These are phyloP conservation scores for Plasmodium cynomolgi DNA, from an alignment of 169 alveolate species.

Conservation along the genomic window DNA sequence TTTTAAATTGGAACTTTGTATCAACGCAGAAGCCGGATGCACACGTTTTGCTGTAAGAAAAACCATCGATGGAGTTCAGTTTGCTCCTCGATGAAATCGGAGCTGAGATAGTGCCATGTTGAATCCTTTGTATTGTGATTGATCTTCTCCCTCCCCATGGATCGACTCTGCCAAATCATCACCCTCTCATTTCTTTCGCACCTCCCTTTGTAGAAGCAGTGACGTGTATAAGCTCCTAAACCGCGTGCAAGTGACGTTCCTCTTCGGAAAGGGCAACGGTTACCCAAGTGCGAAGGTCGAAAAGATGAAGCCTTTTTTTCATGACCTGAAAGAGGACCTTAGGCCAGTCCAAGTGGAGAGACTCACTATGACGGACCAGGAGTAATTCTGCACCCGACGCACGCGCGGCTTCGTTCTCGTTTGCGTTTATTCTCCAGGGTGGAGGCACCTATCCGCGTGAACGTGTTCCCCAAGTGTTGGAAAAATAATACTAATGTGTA, in stretches of 20 bases:
- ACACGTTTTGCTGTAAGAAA: slow-evolving; percentile 25
- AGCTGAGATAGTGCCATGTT: background rate
- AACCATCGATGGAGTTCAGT: background rate
- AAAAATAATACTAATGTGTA: background rate
- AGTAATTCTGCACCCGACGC: background rate
- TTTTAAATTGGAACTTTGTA: slow-evolving; percentile 36
- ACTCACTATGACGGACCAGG: slow-evolving; percentile 48
- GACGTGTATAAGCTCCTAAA: slow-evolving; percentile 17
- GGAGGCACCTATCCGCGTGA: background rate
- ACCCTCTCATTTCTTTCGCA: background rate
- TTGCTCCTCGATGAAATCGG: background rate
- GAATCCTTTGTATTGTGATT: background rate
- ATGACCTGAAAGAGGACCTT: slow-evolving; percentile 13
- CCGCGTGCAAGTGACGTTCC: slow-evolving; percentile 54
- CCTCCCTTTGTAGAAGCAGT: slow-evolving; percentile 18
- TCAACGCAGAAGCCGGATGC: slow-evolving; percentile 43
- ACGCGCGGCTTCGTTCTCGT: background rate
- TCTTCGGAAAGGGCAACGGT: slow-evolving; percentile 48
- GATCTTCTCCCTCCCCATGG: background rate
- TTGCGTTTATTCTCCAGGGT: background rate
- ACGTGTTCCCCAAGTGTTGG: background rate
- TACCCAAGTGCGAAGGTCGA: slow-evolving; percentile 3
- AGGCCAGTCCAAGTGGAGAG: slow-evolving; percentile 13
- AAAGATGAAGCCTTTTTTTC: slow-evolving; percentile 20
- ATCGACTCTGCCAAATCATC: background rate